Base-by-base conservation (phyloP, 352 stramenopile genomes). In the Blastocystis sp. region DNA sequence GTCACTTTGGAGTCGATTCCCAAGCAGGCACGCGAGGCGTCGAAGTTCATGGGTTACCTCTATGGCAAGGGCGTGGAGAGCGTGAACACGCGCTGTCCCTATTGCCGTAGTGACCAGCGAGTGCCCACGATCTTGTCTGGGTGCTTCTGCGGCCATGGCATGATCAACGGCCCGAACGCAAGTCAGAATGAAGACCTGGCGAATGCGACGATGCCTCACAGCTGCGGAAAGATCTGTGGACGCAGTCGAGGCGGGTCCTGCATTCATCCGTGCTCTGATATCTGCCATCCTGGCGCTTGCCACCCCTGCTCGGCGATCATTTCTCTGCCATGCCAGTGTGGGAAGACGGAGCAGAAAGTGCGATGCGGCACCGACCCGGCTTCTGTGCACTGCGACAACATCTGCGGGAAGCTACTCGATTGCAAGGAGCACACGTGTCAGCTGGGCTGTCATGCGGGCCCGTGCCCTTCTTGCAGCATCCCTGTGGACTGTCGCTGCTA, bases 281-380 rank as follows among this genome's bases (percentile, higher is more conserved):
- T 47, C 3, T 90, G 87, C 43, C 87, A 90, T 64, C 87, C 87
- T 3, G 87, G 87, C 20, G 76, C 87, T 37, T 90, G 87, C 43
- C 87, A 87, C 18, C 70, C 79, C 2, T 90, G 87, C 37, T 47
- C 77, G 29, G 59, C 59, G 3, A 90, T 82, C 50, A 64, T 79
- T 37, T 18, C 34, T 8, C 37, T 76, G 50, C 37, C 34, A 20
- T 90, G 87, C 34, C 61, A 53, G 18, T 90, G 87, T 41, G 87
- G 87, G 34, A 70, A 64, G 47, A 90, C 55, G 18, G 23, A 79
- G 87, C 39, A 76, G 45, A 56, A n/a, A 39, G 61, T 90, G 61
- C 61, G 55, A 7, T 90, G 87, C 47, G 87, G 87, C 43, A 66
- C 43, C 8, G 66, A 76, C 37, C 62, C 62, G 11, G 39, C 62